Percentiles rank a stretch among this genome's conserved stretches.
Conservation (phyloP, 83 land plant species). For the Diphasiastrum complanatum region DNA sequence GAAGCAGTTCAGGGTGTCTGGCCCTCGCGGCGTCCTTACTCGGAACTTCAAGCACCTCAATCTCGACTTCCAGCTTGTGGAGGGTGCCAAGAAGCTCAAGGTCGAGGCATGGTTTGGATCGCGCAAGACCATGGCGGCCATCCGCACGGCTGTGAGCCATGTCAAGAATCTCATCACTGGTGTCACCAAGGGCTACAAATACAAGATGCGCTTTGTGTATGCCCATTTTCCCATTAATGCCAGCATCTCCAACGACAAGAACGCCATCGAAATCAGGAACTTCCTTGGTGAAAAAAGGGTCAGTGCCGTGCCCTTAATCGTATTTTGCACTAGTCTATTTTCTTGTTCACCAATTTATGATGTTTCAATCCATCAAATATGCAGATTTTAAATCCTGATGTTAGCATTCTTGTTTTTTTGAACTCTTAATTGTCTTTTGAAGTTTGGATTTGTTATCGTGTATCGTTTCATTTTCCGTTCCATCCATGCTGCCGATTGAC, state of each 20-base stretch:
- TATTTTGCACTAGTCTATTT: not conserved
- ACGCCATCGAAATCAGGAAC: constrained; percentile 74
- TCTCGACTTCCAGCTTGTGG: constrained; percentile 67
- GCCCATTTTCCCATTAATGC: constrained; percentile 92
- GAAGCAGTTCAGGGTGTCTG: constrained; percentile 59
- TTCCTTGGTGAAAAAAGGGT: constrained; percentile 85
- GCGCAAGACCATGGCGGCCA: constrained; percentile 65
- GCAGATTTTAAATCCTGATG: too few species aligned
- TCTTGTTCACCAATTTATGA: too few species aligned
- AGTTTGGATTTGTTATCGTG: too few species aligned
- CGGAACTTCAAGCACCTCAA: constrained; percentile 75
- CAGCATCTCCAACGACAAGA: constrained; percentile 39
- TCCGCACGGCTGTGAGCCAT: constrained; percentile 70
- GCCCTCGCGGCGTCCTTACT: constrained; percentile 56
- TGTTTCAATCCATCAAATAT: too few species aligned
- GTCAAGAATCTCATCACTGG: constrained; percentile 73
- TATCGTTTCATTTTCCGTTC: too few species aligned
- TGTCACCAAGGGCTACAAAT: constrained; percentile 67
- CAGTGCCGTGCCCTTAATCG: not conserved
- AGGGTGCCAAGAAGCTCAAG: constrained; percentile 53
- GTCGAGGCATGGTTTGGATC: constrained; percentile 85
- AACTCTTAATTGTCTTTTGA: too few species aligned
- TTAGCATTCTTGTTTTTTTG: too few species aligned
- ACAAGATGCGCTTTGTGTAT: constrained; percentile 82
- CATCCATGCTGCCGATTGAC: too few species aligned